These are phyloP conservation scores for Aureobasidium mangrovei DNA, from an alignment of 2,329 filamentous ascomycete species.

Conservation along the genomic window DNA sequence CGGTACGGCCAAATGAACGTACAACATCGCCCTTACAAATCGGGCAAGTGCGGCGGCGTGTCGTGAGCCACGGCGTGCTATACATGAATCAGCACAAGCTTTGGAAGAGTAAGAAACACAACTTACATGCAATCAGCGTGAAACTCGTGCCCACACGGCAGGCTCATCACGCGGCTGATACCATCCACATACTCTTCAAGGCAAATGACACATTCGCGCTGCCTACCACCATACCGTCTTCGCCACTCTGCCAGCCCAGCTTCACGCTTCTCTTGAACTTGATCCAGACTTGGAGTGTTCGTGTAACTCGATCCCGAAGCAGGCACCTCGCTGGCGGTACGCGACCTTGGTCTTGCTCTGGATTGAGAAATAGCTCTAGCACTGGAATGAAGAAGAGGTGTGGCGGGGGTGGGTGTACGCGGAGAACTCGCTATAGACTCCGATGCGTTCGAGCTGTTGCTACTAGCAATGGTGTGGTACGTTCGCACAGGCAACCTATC, in stretches of 20 bases:
- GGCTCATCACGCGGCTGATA: constrained; percentile 88
- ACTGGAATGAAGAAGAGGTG: constrained; percentile 59
- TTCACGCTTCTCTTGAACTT: constrained; percentile 45
- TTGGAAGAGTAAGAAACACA: not conserved
- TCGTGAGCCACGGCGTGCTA: constrained; percentile 94
- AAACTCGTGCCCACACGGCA: constrained; percentile 96
- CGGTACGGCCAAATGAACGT: constrained; percentile 29
- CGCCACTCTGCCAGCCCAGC: constrained; percentile 44
- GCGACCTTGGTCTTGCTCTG: constrained; percentile 52
- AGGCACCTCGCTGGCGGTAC: constrained; percentile 53
- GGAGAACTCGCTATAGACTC: constrained; percentile 9
- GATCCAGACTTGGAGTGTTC: constrained; percentile 25
- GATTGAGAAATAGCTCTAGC: constrained; percentile 33
- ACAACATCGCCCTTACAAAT: constrained; percentile 99
- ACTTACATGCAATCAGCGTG: constrained; percentile 98
- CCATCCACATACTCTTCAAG: constrained; percentile 94
- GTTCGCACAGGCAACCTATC: constrained; percentile 90
- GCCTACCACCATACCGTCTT: constrained; percentile 53
- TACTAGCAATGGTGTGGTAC: constrained; percentile 72
- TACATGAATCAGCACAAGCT: not conserved
- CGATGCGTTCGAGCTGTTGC: constrained; percentile 49
- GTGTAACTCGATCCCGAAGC: constrained; percentile 19
- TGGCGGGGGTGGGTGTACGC: constrained; percentile 43
- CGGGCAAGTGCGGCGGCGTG: constrained; percentile 88
- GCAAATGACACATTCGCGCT: constrained; percentile 90